Evolutionary conservation across 2,329 filamentous ascomycete genomes (phyloP).

Genomic region (Xenosphaeropsis pyriputrescens): DNA sequence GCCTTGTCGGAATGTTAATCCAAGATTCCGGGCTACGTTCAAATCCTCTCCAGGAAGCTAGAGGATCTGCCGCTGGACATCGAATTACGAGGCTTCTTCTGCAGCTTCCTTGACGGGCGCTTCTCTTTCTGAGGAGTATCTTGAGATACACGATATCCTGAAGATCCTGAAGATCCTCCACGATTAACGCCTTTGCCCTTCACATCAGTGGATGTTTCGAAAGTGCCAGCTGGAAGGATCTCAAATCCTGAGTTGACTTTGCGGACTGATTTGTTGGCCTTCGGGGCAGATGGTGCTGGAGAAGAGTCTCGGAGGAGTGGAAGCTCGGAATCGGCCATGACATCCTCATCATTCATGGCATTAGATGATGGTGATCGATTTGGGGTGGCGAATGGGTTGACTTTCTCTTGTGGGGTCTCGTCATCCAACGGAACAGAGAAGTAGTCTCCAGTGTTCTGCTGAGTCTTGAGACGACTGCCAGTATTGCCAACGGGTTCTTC

Average conservation of each 20-base stretch:
- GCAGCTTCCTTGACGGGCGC: conserved; percentile 22
- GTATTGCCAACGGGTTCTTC: no score
- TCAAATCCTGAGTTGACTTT: conserved; percentile 24
- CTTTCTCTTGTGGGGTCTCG: background rate
- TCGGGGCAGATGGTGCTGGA: conserved; percentile 9
- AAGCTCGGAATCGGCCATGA: background rate
- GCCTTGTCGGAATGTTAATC: no score
- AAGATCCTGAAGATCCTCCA: conserved; percentile 3
- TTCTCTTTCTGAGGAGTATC: conserved; percentile 9
- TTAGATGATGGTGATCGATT: background rate
- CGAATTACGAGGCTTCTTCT: conserved; percentile 22
- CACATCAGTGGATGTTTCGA: conserved; percentile 11
- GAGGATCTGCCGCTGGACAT: conserved; percentile 1
- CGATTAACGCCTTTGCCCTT: conserved; percentile 4
- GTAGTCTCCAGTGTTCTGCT: conserved; percentile 5
- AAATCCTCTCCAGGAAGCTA: background rate
- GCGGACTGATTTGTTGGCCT: conserved; percentile 19
- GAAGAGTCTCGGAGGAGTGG: background rate
- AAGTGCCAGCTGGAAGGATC: conserved; percentile 23
- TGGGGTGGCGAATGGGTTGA: conserved; percentile 1
- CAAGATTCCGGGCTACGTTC: no score
- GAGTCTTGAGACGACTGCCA: conserved; percentile 4
- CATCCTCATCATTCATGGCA: background rate
- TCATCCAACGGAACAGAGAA: conserved; percentile 1
- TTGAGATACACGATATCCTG: no score